Conservation (phyloP, 331 rosid genomes). For the Phaseolus coccineus region DNA sequence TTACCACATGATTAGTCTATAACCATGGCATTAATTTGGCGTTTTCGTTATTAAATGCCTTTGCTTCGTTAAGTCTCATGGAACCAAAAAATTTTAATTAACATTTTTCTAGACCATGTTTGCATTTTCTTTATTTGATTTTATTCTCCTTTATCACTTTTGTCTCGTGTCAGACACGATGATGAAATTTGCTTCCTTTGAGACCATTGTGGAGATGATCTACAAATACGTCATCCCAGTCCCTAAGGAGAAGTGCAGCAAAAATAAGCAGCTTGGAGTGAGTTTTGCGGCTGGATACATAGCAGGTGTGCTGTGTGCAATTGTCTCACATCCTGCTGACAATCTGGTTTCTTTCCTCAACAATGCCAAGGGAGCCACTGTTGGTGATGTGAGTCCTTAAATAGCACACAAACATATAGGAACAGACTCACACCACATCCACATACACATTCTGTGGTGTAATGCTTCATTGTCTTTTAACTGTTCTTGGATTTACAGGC, state of each 20-base stretch:
- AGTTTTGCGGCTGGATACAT: slow-evolving; percentile 82
- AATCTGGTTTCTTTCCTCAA: slow-evolving; percentile 88
- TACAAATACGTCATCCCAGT: slow-evolving; percentile 73
- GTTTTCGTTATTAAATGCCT: background rate
- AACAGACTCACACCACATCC: background rate
- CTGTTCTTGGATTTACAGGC: slow-evolving; percentile 62
- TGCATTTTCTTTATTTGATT: no score
- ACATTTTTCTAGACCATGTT: background rate
- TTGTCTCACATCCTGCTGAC: slow-evolving; percentile 93
- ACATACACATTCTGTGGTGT: slow-evolving; percentile 5
- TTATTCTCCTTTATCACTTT: slow-evolving; percentile 3
- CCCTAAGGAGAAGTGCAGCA: slow-evolving; percentile 83
- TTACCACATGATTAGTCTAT: slow-evolving; percentile 3
- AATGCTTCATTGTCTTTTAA: slow-evolving; percentile 17
- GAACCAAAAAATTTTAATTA: background rate
- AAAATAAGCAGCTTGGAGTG: slow-evolving; percentile 73
- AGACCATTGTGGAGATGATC: slow-evolving; percentile 71
- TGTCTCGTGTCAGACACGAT: slow-evolving; percentile 67
- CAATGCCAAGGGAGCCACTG: slow-evolving; percentile 85
- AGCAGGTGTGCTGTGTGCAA: slow-evolving; percentile 81
- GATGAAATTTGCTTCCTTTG: slow-evolving; percentile 90
- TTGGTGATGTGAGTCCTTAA: slow-evolving; percentile 69
- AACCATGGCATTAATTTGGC: background rate
- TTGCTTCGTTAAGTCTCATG: background rate
- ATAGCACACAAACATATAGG: background rate